Conservation (phyloP, 805 yeast species). For the Zygotorulaspora danielsina region DNA sequence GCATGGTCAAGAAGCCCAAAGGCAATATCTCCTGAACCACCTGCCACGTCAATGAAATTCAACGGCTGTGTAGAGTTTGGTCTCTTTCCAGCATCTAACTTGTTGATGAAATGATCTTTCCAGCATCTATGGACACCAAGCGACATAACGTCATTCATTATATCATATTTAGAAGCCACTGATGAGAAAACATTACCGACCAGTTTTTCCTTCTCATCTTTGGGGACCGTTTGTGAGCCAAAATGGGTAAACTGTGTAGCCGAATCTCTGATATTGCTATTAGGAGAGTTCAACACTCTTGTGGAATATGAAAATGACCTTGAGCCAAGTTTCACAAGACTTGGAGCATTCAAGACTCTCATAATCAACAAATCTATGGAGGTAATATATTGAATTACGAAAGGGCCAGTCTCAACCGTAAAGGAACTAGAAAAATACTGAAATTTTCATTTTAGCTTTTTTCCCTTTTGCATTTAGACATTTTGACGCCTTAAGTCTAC, state of each 20-base stretch:
- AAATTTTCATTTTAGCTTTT: too few relatives aligned
- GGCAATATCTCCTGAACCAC: constrained; percentile 98
- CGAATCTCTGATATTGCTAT: neutral
- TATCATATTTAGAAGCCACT: constrained; percentile 90
- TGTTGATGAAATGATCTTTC: constrained; percentile 85
- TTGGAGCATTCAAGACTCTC: neutral
- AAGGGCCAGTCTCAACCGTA: too few relatives aligned
- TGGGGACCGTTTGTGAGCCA: constrained; percentile 80
- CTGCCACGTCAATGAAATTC: constrained; percentile 92
- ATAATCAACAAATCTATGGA: neutral
- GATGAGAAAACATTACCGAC: constrained; percentile 88
- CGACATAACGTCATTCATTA: constrained; percentile 98
- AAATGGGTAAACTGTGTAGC: constrained; percentile 72
- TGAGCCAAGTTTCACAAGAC: neutral
- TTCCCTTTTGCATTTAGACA: neutral
- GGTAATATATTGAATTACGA: too few relatives aligned
- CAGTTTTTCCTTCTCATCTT: constrained; percentile 72
- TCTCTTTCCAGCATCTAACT: constrained; percentile 89
- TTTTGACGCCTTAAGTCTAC: neutral
- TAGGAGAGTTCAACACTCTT: constrained; percentile 2
- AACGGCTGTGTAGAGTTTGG: constrained; percentile 76
- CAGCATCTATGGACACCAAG: constrained; percentile 91
- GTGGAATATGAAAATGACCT: constrained; percentile 9
- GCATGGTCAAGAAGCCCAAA: constrained; percentile 94
- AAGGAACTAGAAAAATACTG: too few relatives aligned